A percentile compares a stretch with the other conserved stretches of the same genome.
phyloP scores from a whole-genome alignment of 2,329 filamentous ascomycete genomes.

The Diplodia sapinea region DNA sequence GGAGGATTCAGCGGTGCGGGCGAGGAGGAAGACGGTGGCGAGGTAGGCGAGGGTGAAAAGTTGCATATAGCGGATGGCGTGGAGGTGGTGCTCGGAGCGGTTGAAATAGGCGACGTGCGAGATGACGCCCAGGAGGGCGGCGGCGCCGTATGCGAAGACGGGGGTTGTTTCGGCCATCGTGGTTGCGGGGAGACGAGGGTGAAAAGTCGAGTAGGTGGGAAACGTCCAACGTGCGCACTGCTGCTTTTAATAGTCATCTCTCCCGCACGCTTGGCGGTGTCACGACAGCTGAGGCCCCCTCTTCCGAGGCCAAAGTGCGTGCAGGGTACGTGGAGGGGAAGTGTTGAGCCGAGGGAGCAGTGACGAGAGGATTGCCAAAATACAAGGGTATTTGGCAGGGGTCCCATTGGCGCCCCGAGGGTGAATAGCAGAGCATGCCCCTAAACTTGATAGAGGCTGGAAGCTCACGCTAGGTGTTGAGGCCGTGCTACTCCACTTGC shows the following conservation, averaged over 20 bases:
- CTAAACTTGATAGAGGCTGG: neutral
- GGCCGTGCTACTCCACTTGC: neutral
- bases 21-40: neutral
- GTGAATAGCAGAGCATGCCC: neutral
- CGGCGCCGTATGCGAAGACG: slow-evolving; percentile 8
- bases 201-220: no score
- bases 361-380: neutral
- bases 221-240: rapidly evolving
- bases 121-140: slow-evolving; percentile 7
- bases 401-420: neutral
- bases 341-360: neutral
- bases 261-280: neutral
- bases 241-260: neutral
- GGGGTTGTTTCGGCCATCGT: neutral
- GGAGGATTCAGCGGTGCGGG: neutral
- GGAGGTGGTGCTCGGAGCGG: slow-evolving; percentile 27
- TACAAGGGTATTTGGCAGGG: neutral
- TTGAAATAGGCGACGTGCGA: slow-evolving; percentile 23
- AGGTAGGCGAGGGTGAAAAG: slow-evolving; percentile 8
- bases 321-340: neutral
- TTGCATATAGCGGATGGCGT: slow-evolving; percentile 20
- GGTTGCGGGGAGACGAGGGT: neutral
- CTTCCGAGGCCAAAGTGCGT: neutral
- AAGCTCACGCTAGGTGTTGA: neutral
- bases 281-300: neutral